Conservation (phyloP, 225 moss, liverwort and hornwort genomes). For the Physcomitrellopsis africana region DNA sequence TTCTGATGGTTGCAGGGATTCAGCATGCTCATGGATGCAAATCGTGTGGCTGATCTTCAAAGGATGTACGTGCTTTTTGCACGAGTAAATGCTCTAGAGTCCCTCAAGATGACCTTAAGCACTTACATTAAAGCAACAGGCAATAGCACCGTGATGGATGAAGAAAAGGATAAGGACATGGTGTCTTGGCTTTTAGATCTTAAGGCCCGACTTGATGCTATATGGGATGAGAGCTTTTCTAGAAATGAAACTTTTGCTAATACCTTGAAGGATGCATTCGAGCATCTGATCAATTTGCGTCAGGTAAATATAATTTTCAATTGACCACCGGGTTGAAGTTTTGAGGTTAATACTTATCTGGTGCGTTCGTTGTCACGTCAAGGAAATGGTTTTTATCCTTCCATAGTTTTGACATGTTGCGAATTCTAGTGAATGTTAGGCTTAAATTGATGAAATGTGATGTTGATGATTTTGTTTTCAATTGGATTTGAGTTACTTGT, state of each 20-base stretch:
- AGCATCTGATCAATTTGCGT: slow-evolving; percentile 95
- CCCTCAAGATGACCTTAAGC: slow-evolving; percentile 74
- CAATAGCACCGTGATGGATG: slow-evolving; percentile 92
- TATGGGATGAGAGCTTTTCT: slow-evolving; percentile 97
- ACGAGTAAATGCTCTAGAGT: slow-evolving; percentile 85
- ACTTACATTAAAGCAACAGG: slow-evolving; percentile 90
- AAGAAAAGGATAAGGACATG: slow-evolving; percentile 99
- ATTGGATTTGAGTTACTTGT: not conserved
- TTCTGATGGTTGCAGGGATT: slow-evolving; percentile 71
- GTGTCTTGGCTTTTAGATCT: slow-evolving; percentile 88
- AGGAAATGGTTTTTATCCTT: not conserved
- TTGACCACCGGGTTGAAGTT: slow-evolving; percentile 8
- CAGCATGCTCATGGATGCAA: slow-evolving; percentile 96
- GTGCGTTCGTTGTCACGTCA: not conserved
- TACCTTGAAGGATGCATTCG: slow-evolving; percentile 95
- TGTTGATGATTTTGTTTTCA: slow-evolving; percentile 11
- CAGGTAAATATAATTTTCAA: slow-evolving; percentile 59
- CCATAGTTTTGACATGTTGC: not conserved
- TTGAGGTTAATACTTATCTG: not conserved
- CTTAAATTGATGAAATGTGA: not conserved
- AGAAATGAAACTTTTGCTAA: slow-evolving; percentile 93
- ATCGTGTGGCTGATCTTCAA: slow-evolving; percentile 87
- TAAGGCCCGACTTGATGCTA: slow-evolving; percentile 90
- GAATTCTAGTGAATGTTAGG: slow-evolving; percentile 1
- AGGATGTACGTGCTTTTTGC: slow-evolving; percentile 89